phyloP scores from a whole-genome alignment of 768 basidiomycete species.

The Termitomyces sp. region DNA sequence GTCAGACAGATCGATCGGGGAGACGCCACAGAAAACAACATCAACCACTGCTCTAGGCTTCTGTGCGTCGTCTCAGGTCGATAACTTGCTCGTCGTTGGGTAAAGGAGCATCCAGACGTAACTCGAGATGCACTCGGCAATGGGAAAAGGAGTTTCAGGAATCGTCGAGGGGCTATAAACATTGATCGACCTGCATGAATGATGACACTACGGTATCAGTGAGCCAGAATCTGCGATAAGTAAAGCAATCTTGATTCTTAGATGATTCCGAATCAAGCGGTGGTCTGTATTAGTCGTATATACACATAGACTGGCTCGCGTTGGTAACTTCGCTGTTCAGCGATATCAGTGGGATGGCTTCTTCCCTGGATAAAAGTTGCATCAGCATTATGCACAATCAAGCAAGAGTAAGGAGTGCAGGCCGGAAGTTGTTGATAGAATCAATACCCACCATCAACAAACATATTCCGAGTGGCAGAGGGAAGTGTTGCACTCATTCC shows the following conservation, averaged over 20 bases:
- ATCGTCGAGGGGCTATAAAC: background rate
- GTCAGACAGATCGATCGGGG: background rate
- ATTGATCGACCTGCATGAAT: background rate
- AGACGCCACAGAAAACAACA: background rate
- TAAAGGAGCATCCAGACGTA: background rate
- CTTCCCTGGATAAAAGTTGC: background rate
- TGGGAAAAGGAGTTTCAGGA: background rate
- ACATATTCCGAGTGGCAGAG: constrained; percentile 94
- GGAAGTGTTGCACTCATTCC: constrained; percentile 85
- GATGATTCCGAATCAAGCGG: background rate
- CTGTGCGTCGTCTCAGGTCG: background rate
- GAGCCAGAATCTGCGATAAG: background rate
- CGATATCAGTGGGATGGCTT: constrained; percentile 3
- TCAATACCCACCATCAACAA: constrained; percentile 74
- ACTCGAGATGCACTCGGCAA: background rate
- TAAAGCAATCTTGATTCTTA: background rate
- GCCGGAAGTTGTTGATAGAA: background rate
- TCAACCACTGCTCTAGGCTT: background rate
- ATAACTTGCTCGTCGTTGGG: background rate
- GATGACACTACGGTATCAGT: background rate
- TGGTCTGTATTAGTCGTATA: background rate
- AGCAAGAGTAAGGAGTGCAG: background rate
- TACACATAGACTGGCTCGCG: background rate
- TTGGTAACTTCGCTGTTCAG: background rate
- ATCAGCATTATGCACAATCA: background rate